Percentiles rank a stretch among this genome's conserved stretches.
phyloP scores from a whole-genome alignment of 768 basidiomycete genomes.

The Artomyces pyxidatus region DNA sequence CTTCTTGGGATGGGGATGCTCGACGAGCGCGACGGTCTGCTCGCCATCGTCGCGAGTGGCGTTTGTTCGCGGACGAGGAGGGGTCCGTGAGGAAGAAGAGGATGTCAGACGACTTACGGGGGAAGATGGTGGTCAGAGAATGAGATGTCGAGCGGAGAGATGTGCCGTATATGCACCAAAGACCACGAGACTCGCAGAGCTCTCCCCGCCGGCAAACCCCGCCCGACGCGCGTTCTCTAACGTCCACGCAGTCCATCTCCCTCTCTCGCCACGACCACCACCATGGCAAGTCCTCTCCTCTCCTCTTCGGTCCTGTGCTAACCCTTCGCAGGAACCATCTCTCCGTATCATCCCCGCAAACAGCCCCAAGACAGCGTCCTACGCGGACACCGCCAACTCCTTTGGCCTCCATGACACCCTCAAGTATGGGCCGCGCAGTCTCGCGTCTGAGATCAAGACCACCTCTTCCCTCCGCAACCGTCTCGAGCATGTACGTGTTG shows the following conservation, averaged over 20 bases:
- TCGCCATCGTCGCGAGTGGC: conserved; percentile 33
- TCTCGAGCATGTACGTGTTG: conserved; percentile 60
- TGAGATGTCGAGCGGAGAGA: too few relatives aligned
- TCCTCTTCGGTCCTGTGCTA: neutral
- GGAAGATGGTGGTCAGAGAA: too few relatives aligned
- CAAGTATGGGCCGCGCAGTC: conserved; percentile 72
- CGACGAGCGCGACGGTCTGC: conserved; percentile 50
- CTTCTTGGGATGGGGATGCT: conserved; percentile 60
- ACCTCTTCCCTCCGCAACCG: conserved; percentile 57
- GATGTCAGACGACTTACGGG: too few relatives aligned
- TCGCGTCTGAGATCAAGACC: conserved; percentile 67
- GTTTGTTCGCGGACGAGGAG: too few relatives aligned
- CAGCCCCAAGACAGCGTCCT: conserved; percentile 49
- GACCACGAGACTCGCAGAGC: neutral
- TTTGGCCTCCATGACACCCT: conserved; percentile 87
- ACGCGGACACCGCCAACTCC: conserved; percentile 60
- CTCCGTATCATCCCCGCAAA: conserved; percentile 55
- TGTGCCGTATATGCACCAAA: too few relatives aligned
- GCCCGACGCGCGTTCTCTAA: conserved; percentile 3
- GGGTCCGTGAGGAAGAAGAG: too few relatives aligned
- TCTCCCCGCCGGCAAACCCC: neutral
- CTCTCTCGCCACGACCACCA: neutral
- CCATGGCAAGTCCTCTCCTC: conserved; percentile 7
- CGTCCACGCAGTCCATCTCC: neutral
- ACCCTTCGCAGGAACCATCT: conserved; percentile 35